phyloP scores from a whole-genome alignment of 768 basidiomycete species.

The Calocera viscosa region DNA sequence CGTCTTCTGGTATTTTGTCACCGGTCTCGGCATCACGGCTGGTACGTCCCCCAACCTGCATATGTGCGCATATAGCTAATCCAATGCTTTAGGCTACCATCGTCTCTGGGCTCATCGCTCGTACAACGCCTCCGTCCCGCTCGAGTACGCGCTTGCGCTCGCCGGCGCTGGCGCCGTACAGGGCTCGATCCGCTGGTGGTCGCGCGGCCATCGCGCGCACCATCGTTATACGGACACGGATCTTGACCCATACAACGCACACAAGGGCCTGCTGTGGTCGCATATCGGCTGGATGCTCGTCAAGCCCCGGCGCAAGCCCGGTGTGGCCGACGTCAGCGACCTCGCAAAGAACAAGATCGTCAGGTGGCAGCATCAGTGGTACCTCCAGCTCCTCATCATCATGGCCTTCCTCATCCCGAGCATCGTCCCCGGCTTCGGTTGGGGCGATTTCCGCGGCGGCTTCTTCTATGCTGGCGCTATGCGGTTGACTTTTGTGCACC shows the following conservation, averaged over 20 bases:
- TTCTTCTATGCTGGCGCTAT: constrained; percentile 73
- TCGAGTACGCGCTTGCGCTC: constrained; percentile 75
- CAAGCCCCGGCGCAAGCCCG: constrained; percentile 79
- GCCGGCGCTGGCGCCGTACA: constrained; percentile 87
- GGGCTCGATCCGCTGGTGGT: constrained; percentile 99
- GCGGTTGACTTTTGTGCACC: constrained; percentile 74
- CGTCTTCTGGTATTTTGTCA: constrained; percentile 64
- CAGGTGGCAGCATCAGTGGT: constrained; percentile 78
- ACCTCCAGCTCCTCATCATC: constrained; percentile 52
- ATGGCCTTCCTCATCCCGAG: constrained; percentile 69
- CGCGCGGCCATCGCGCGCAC: constrained; percentile 91
- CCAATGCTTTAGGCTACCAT: constrained; percentile 60
- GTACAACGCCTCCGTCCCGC: constrained; percentile 77
- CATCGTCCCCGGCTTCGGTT: constrained; percentile 59
- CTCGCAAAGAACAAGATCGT: constrained; percentile 67
- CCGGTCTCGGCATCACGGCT: constrained; percentile 55
- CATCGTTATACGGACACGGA: constrained; percentile 96
- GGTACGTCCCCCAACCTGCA: not conserved
- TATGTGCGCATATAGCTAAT: constrained; percentile 9
- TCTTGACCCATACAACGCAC: constrained; percentile 89
- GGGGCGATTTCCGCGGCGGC: constrained; percentile 80
- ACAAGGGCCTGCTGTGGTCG: constrained; percentile 74
- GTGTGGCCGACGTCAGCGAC: constrained; percentile 82
- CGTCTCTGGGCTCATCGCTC: constrained; percentile 93
- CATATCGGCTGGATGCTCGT: constrained; percentile 90